phyloP scores from a whole-genome alignment of 805 yeast species.

The Candida insectalens region DNA sequence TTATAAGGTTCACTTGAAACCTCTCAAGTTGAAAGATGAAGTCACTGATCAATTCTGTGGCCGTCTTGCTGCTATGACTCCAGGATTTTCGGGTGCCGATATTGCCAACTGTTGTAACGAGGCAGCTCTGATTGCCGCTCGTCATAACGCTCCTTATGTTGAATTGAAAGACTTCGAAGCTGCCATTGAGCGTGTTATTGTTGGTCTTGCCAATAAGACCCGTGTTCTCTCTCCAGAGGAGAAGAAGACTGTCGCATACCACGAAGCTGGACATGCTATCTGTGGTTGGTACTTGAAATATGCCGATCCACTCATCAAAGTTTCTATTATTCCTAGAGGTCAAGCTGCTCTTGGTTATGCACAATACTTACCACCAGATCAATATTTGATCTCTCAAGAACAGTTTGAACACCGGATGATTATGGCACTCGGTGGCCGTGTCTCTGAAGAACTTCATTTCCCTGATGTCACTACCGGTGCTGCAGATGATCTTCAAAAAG shows the following conservation, averaged over 20 bases:
- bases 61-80: conserved; percentile 88
- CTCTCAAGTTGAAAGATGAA: conserved; percentile 47
- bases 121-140: conserved; percentile 94
- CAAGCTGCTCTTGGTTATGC: conserved; percentile 97
- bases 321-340: conserved; percentile 94
- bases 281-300: conserved; percentile 92
- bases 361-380: conserved; percentile 91
- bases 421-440: conserved; percentile 97
- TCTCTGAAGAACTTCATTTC: conserved; percentile 89
- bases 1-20: conserved; percentile 74
- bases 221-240: conserved; percentile 79
- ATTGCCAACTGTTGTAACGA: conserved; percentile 96
- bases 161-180: conserved; percentile 78
- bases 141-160: conserved; percentile 64
- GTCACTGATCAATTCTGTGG: conserved; percentile 60
- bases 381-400: conserved; percentile 70
- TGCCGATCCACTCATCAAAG: conserved; percentile 92
- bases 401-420: conserved; percentile 76
- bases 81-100: conserved; percentile 98
- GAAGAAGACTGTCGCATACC: conserved; percentile 86
- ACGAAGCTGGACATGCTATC: conserved; percentile 98
- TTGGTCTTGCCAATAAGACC: conserved; percentile 88
- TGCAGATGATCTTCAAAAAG: conserved; percentile 92
- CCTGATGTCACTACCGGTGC: conserved; percentile 94
- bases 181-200: conserved; percentile 95